Evolutionary conservation across 192 early-diverging fungal genomes (phyloP).

Genomic region (Glomus cerebriforme): DNA sequence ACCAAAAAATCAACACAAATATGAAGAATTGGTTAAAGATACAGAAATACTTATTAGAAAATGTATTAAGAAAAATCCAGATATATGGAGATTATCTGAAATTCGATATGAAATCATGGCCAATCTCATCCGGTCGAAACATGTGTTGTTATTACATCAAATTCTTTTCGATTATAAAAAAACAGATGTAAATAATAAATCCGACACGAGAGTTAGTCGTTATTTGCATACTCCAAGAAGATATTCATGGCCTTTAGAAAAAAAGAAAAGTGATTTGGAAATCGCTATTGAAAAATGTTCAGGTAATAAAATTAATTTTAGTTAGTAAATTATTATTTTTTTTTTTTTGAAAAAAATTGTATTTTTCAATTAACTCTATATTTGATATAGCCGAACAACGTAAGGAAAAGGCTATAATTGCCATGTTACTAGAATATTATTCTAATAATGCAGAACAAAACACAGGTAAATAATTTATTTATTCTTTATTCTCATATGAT

Average conservation of each 20-base stretch:
- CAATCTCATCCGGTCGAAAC: not conserved
- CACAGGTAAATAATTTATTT: too few relatives aligned
- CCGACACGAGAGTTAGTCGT: not conserved
- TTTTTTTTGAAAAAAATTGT: too few relatives aligned
- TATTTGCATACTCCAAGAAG: not conserved
- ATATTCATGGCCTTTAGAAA: not conserved
- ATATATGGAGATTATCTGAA: not conserved
- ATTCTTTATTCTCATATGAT: too few relatives aligned
- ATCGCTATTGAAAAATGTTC: not conserved
- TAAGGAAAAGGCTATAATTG: not conserved
- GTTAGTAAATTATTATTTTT: too few relatives aligned
- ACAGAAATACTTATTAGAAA: not conserved
- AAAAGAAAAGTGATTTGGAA: not conserved
- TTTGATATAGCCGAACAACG: not conserved
- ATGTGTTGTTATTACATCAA: not conserved
- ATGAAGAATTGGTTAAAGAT: not conserved
- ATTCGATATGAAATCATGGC: not conserved
- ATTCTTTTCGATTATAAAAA: not conserved
- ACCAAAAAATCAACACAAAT: not conserved
- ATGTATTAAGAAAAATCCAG: not conserved
- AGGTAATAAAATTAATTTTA: too few relatives aligned
- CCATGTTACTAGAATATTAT: slow-evolving; percentile 3
- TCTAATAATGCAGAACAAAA: not conserved
- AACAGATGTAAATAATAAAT: not conserved
- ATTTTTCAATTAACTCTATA: too few relatives aligned